Evolutionary conservation across 108 stramenopile species (phyloP), one percentile per base, ranked within the genome.

Genomic region (Cyclotella cryptica): DNA sequence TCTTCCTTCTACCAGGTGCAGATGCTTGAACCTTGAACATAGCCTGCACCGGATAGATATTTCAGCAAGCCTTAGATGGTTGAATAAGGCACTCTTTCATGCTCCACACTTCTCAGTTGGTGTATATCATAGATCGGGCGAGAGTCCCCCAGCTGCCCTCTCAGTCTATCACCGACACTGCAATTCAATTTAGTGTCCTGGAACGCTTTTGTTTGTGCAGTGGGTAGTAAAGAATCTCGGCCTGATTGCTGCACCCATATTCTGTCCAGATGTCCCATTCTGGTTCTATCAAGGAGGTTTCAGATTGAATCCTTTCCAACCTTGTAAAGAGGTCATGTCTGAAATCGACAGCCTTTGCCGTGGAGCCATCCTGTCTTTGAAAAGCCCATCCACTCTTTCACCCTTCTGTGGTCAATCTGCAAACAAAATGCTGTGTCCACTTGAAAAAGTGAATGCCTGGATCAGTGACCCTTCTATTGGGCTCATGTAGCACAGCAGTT

Each of bases 361-460:
- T 18, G 8, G 17, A 21, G 54, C 54, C 54, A 18, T 55, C 21
- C n/a, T 11, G 8, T 9, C 21, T n/a, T 9, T 21, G 11, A n/a
- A 55, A 55, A 21, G 54, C n/a, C n/a, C n/a, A n/a, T n/a, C n/a
- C n/a, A n/a, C n/a, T n/a, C n/a, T n/a, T n/a, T n/a, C n/a, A n/a
- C n/a, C 43, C 65, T 45, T 66, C 55, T 43, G 10, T 18, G 18
- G 27, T 9, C 18, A 55, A 24, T 15, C 9, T 10, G n/a, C 26
- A 39, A 10, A 55, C 22, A 19, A 71, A 71, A 6, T 46, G 29
- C 40, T 59, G 69, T 15, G 69, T 55, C 69, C 69, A 71, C 27
- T 53, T 55, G 53, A 71, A 59, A 17, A 71, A 55, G 10, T 42
- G 14, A n/a, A 71, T 55, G 15, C 53, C 69, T 18, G 53, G 55